Conservation (phyloP, 257 asterid genomes). For the Hygrophila difformis region DNA sequence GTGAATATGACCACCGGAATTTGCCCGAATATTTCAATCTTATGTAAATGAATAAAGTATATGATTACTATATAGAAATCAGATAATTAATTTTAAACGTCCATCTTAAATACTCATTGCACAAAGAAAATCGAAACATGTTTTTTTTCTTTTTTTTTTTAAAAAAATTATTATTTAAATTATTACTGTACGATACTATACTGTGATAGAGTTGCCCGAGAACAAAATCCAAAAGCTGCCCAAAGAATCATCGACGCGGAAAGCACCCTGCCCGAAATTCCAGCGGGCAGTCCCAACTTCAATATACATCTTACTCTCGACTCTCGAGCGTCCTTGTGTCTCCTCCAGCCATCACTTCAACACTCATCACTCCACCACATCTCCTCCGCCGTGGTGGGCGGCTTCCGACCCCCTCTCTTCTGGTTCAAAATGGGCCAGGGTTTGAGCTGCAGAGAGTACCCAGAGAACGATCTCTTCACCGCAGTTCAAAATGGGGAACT, state of each 20-base stretch:
- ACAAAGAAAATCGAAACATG: too few relatives aligned
- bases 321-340: constrained; percentile 7
- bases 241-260: constrained; percentile 21
- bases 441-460: constrained; percentile 42
- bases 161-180: too few relatives aligned
- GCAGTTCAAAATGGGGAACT: constrained; percentile 72
- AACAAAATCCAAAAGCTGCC: constrained; percentile 25
- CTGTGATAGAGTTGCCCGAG: constrained; percentile 15
- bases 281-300: constrained; percentile 47
- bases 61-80: too few relatives aligned
- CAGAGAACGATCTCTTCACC: constrained; percentile 36
- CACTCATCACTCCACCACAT: constrained; percentile 26
- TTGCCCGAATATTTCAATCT: too few relatives aligned
- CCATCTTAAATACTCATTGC: too few relatives aligned
- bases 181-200: too few relatives aligned
- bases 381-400: constrained; percentile 52
- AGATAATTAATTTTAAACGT: too few relatives aligned
- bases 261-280: constrained; percentile 32
- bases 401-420: too few relatives aligned
- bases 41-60: too few relatives aligned
- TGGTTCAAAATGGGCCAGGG: constrained; percentile 76
- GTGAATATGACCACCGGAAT: too few relatives aligned
- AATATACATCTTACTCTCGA: constrained; percentile 21
- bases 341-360: constrained; percentile 18
- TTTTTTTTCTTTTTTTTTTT: too few relatives aligned